Evolutionary conservation across 2,329 filamentous ascomycete species (phyloP).

Genomic region (Penicillium polonicum): DNA sequence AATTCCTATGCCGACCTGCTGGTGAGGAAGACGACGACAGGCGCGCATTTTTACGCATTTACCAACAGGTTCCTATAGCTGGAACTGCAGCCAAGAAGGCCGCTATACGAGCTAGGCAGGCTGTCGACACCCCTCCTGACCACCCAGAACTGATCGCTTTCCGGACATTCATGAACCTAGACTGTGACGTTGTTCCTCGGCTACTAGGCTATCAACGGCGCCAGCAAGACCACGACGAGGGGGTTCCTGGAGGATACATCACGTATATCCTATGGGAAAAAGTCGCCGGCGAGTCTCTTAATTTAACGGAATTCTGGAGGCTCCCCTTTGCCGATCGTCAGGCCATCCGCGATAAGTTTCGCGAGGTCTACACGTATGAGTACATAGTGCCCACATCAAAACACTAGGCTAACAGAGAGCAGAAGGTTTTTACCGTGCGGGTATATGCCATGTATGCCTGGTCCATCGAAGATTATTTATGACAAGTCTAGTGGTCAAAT

Average conservation of each 20-base stretch:
- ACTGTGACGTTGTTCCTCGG: slow-evolving; percentile 1
- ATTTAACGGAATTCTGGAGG: slow-evolving; percentile 4
- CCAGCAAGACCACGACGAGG: slow-evolving; percentile 1
- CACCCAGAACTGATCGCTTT: slow-evolving; percentile 1
- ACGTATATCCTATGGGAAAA: slow-evolving; percentile 9
- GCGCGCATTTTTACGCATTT: slow-evolving; percentile 6
- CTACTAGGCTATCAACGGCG: slow-evolving; percentile 5
- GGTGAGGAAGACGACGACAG: not conserved
- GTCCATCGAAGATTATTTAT: slow-evolving; percentile 6
- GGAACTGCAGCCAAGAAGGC: slow-evolving; percentile 3
- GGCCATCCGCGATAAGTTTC: slow-evolving; percentile 7
- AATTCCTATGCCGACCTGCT: slow-evolving; percentile 5
- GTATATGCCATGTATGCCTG: slow-evolving; percentile 5
- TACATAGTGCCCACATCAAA: not conserved
- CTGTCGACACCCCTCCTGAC: slow-evolving; percentile 1
- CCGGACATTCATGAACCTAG: not conserved
- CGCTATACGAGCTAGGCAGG: not conserved
- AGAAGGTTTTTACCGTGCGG: slow-evolving; percentile 1
- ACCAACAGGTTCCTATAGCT: slow-evolving; percentile 5
- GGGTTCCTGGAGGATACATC: slow-evolving; percentile 1
- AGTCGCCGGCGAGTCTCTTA: slow-evolving; percentile 1
- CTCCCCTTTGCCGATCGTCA: slow-evolving; percentile 4
- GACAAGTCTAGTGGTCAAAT: slow-evolving; percentile 5
- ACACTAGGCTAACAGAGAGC: not conserved
- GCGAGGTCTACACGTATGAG: slow-evolving; percentile 4